phyloP scores from a whole-genome alignment of 805 yeast genomes.

The Barnettozyma californica region DNA sequence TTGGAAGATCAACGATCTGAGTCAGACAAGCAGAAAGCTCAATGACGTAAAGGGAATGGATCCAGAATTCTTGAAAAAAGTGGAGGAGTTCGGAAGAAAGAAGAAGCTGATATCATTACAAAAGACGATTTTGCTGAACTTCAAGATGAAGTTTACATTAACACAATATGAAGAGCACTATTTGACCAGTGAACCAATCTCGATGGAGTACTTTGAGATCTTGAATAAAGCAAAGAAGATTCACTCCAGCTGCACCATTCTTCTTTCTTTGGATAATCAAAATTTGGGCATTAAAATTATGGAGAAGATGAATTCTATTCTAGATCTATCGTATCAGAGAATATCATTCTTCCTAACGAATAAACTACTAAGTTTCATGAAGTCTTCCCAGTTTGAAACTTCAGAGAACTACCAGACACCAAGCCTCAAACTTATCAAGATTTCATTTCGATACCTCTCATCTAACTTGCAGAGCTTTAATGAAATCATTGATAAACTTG shows the following conservation, averaged over 20 bases:
- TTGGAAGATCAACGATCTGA: conserved; percentile 17
- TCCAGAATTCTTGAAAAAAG: conserved; percentile 13
- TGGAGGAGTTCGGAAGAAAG: conserved; percentile 17
- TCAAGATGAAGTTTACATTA: conserved; percentile 60
- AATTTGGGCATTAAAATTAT: conserved; percentile 61
- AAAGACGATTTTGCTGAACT: conserved; percentile 44
- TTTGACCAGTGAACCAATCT: conserved; percentile 37
- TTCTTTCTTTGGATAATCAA: conserved; percentile 66
- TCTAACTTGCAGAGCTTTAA: conserved; percentile 48
- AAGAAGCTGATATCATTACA: conserved; percentile 32
- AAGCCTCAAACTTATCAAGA: conserved; percentile 26
- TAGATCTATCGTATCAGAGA: conserved; percentile 50
- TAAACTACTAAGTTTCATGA: conserved; percentile 21
- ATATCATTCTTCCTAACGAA: conserved; percentile 39
- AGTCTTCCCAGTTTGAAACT: conserved; percentile 10
- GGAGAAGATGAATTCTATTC: conserved; percentile 45
- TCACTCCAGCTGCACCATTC: conserved; percentile 59
- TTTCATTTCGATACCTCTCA: conserved; percentile 30
- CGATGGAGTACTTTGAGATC: conserved; percentile 52
- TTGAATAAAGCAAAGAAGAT: conserved; percentile 59
- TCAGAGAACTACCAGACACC: conserved; percentile 1
- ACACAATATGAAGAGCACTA: conserved; percentile 66
- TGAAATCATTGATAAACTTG: conserved; percentile 55
- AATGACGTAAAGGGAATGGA: conserved; percentile 12
- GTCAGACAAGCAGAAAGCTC: conserved; percentile 11